Percentiles rank a stretch among this genome's conserved stretches.
Conservation (phyloP, 2,329 filamentous ascomycete genomes). For the Cadophora gregata region DNA sequence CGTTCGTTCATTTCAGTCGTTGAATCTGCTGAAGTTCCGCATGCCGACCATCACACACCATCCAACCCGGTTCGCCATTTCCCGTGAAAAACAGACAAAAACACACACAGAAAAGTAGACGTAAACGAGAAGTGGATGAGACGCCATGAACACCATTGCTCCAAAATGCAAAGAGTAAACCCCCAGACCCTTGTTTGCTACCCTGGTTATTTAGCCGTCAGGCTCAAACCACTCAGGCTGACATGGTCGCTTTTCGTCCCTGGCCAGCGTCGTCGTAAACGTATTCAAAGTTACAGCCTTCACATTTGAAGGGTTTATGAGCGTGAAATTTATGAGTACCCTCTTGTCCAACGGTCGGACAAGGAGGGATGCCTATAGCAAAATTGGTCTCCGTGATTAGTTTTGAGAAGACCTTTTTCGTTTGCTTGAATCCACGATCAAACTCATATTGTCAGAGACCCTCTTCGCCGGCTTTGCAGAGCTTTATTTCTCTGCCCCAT, state of each 20-base stretch:
- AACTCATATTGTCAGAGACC: slow-evolving; percentile 67
- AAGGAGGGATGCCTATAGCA: not conserved
- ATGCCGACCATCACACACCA: not conserved
- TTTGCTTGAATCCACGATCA: slow-evolving; percentile 27
- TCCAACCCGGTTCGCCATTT: slow-evolving; percentile 12
- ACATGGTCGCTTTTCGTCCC: slow-evolving; percentile 4
- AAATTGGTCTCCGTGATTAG: slow-evolving; percentile 28
- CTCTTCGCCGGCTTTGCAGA: slow-evolving; percentile 96
- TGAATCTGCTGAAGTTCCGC: slow-evolving; percentile 7
- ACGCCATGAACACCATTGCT: slow-evolving; percentile 27
- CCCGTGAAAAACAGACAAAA: not conserved
- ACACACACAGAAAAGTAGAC: not conserved
- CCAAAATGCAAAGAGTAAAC: slow-evolving; percentile 15
- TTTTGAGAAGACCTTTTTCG: slow-evolving; percentile 21
- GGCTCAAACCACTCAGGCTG: slow-evolving; percentile 12
- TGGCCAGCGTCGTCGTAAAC: slow-evolving; percentile 13
- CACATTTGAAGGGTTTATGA: slow-evolving; percentile 17
- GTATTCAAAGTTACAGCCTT: slow-evolving; percentile 21
- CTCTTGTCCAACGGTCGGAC: slow-evolving; percentile 10
- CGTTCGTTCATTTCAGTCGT: slow-evolving; percentile 13
- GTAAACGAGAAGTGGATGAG: slow-evolving; percentile 1
- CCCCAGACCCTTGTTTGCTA: slow-evolving; percentile 12
- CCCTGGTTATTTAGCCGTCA: not conserved
- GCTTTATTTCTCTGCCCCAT: slow-evolving; percentile 97
- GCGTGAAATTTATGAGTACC: slow-evolving; percentile 22